A percentile compares a stretch with the other conserved stretches of the same genome.
Conservation (phyloP, 805 yeast genomes). For the Myxozyma kluyveri region DNA sequence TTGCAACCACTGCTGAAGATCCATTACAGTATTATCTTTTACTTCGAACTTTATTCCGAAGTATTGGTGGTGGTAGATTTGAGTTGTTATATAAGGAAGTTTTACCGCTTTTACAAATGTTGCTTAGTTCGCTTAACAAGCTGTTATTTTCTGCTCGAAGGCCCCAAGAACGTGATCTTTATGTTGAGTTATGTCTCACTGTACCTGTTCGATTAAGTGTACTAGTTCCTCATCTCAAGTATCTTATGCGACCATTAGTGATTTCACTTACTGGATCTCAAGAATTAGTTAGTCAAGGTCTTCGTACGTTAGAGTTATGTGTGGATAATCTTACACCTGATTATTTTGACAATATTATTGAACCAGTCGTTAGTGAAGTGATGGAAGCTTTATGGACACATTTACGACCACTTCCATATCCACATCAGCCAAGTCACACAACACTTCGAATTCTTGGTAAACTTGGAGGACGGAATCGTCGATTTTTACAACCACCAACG, state of each 20-base stretch:
- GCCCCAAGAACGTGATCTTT: slow-evolving; percentile 88
- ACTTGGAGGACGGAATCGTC: slow-evolving; percentile 92
- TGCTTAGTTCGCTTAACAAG: slow-evolving; percentile 80
- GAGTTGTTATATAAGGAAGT: slow-evolving; percentile 91
- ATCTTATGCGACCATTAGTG: slow-evolving; percentile 86
- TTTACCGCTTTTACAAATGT: slow-evolving; percentile 81
- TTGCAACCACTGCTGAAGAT: slow-evolving; percentile 81
- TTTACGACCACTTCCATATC: slow-evolving; percentile 86
- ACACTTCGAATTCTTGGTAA: slow-evolving; percentile 91
- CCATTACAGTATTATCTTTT: slow-evolving; percentile 87
- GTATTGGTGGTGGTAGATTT: slow-evolving; percentile 95
- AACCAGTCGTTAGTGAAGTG: slow-evolving; percentile 92
- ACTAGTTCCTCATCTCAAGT: slow-evolving; percentile 85
- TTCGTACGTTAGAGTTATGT: slow-evolving; percentile 89
- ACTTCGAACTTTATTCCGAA: slow-evolving; percentile 83
- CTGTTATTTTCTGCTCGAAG: slow-evolving; percentile 78
- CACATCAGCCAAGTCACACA: slow-evolving; percentile 92
- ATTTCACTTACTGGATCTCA: slow-evolving; percentile 85
- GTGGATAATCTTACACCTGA: slow-evolving; percentile 95
- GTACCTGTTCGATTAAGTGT: slow-evolving; percentile 95
- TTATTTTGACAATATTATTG: slow-evolving; percentile 94
- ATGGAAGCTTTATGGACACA: slow-evolving; percentile 92
- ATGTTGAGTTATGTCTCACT: slow-evolving; percentile 90
- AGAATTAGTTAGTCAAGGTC: slow-evolving; percentile 90
- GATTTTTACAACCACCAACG: slow-evolving; percentile 72